Evolutionary conservation across 495 filamentous ascomycete genomes (phyloP).

Genomic region (Aspergillus homomorphus): DNA sequence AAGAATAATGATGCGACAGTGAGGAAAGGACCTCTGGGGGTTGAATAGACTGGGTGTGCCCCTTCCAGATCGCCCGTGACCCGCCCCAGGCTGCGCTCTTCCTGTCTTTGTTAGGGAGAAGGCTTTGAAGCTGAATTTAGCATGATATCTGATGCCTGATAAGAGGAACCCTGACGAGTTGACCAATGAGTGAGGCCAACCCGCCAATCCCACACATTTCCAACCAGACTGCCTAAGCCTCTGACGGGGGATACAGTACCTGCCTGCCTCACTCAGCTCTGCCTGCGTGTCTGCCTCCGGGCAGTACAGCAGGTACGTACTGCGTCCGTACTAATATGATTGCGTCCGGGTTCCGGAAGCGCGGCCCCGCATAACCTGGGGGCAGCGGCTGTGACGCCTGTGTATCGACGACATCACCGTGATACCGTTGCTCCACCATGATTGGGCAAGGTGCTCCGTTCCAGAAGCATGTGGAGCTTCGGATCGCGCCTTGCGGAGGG

Average conservation of each 20-base stretch:
- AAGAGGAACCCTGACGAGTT: neutral
- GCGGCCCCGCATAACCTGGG: conserved; percentile 36
- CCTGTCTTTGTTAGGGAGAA: neutral
- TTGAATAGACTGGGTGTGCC: no score
- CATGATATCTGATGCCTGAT: neutral
- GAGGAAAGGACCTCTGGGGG: no score
- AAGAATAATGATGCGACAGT: neutral
- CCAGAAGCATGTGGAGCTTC: conserved; percentile 44
- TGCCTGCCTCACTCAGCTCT: no score
- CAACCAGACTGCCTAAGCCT: no score
- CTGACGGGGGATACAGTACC: neutral
- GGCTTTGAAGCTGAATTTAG: neutral
- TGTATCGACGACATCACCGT: conserved; percentile 38
- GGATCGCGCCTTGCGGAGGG: conserved; percentile 34
- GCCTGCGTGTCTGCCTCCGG: neutral
- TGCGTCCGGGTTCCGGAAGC: conserved; percentile 29
- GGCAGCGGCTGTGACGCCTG: conserved; percentile 16
- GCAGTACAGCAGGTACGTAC: neutral
- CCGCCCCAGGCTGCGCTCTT: neutral
- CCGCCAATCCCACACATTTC: neutral
- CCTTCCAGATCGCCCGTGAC: neutral
- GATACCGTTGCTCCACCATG: conserved; percentile 15
- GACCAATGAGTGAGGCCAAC: neutral
- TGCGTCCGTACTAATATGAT: conserved; percentile 11
- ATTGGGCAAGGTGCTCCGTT: conserved; percentile 31